Conservation (phyloP, 2,329 filamentous ascomycete genomes). For the Fusarium penzigii region DNA sequence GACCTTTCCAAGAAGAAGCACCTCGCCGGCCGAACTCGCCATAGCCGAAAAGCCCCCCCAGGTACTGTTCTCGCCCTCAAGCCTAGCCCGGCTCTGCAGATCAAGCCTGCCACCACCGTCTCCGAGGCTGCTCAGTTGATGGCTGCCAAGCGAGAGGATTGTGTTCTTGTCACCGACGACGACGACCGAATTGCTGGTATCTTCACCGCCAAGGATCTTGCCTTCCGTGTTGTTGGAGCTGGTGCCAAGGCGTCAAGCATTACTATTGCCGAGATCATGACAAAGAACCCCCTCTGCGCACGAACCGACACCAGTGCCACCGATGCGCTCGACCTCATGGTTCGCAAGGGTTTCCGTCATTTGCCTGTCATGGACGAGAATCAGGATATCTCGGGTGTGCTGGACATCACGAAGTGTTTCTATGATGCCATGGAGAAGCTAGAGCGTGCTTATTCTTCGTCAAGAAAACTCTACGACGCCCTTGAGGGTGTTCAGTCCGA, state of each 20-base stretch:
- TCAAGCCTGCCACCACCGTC: conserved; percentile 92
- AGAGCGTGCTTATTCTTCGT: conserved; percentile 95
- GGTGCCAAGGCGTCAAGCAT: conserved; percentile 87
- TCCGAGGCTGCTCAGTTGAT: conserved; percentile 97
- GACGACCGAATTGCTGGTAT: conserved; percentile 98
- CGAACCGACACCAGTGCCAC: conserved; percentile 97
- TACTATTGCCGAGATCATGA: conserved; percentile 98
- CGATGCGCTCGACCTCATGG: conserved; percentile 96
- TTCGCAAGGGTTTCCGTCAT: conserved; percentile 96
- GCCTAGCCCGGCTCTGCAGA: conserved; percentile 93
- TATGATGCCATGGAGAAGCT: conserved; percentile 99
- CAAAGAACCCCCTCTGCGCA: conserved; percentile 96
- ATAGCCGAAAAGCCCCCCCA: conserved; percentile 89
- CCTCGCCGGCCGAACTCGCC: conserved; percentile 73
- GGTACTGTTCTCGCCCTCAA: conserved; percentile 95
- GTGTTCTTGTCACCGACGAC: conserved; percentile 95
- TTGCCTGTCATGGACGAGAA: conserved; percentile 99
- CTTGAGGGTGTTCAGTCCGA: conserved; percentile 97
- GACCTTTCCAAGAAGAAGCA: conserved; percentile 98
- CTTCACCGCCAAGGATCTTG: conserved; percentile 97
- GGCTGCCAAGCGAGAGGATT: conserved; percentile 98
- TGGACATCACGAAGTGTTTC: conserved; percentile 99
- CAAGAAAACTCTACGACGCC: conserved; percentile 96
- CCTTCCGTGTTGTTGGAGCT: conserved; percentile 91
- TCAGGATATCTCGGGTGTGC: conserved; percentile 95